Evolutionary conservation across 2,329 filamentous ascomycete species (phyloP).

Genomic region (Pestalotiopsis sp.): DNA sequence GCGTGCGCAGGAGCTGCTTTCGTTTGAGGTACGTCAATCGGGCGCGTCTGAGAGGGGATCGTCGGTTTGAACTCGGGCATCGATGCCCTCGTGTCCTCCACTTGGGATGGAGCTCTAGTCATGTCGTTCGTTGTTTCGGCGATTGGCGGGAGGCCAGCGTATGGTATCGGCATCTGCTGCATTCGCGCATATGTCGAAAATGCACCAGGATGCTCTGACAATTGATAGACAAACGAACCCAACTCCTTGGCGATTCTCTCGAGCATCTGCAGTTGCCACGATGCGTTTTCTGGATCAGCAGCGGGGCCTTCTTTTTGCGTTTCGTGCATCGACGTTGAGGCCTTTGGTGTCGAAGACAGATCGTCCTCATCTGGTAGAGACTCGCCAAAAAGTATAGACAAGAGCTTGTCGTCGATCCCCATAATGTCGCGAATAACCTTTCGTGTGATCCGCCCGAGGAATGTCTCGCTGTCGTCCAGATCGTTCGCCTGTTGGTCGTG

Average conservation of each 20-base stretch:
- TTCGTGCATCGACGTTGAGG: constrained; percentile 33
- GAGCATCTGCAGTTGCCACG: constrained; percentile 77
- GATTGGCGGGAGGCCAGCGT: constrained; percentile 73
- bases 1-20: constrained; percentile 14
- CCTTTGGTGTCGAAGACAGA: constrained; percentile 47
- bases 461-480: constrained; percentile 58
- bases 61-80: constrained; percentile 51
- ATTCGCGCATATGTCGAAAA: constrained; percentile 78
- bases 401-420: constrained; percentile 81
- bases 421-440: constrained; percentile 87
- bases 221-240: constrained; percentile 76
- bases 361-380: constrained; percentile 58
- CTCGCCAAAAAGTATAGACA: constrained; percentile 88
- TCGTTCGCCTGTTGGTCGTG: constrained; percentile 51
- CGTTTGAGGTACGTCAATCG: constrained; percentile 9
- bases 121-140: constrained; percentile 47
- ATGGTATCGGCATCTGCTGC: constrained; percentile 66
- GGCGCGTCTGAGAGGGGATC: constrained; percentile 36
- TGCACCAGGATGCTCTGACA: constrained; percentile 84
- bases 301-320: constrained; percentile 25
- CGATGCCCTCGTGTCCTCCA: constrained; percentile 53
- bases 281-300: constrained; percentile 38
- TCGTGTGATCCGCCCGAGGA: constrained; percentile 80
- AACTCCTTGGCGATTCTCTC: constrained; percentile 86
- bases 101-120: constrained; percentile 25